A percentile compares a stretch with the other conserved stretches of the same genome.
These are phyloP conservation scores for Ganoderma leucocontextum DNA, from an alignment of 1,284 basidiomycete species.

Conservation along the genomic window DNA sequence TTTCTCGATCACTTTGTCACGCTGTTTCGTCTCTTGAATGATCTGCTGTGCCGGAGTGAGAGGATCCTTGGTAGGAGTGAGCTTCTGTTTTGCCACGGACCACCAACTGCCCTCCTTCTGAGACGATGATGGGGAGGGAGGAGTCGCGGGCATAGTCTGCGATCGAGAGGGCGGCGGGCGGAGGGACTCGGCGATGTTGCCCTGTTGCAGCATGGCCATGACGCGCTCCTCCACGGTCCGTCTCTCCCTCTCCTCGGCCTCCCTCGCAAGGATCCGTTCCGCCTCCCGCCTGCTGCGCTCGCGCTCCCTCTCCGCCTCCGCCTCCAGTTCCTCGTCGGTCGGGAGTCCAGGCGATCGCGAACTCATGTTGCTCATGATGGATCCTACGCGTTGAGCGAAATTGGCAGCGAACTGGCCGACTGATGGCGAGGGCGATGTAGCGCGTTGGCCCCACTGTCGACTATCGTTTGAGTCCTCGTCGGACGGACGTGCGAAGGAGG, in stretches of 20 bases:
- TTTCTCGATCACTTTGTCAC: constrained; percentile 62
- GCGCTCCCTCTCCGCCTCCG: constrained; percentile 77
- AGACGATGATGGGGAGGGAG: constrained; percentile 67
- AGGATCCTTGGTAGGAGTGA: constrained; percentile 80
- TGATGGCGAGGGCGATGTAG: constrained; percentile 69
- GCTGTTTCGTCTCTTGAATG: constrained; percentile 72
- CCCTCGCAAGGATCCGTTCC: constrained; percentile 73
- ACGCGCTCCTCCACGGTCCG: constrained; percentile 71
- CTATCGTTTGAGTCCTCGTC: constrained; percentile 48
- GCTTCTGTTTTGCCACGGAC: constrained; percentile 69
- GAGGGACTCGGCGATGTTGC: constrained; percentile 44
- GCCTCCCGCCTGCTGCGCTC: constrained; percentile 78
- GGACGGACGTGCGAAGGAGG: constrained; percentile 55
- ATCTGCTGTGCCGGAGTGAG: constrained; percentile 84
- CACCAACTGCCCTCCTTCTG: constrained; percentile 75
- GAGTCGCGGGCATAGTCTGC: constrained; percentile 55
- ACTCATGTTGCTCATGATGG: constrained; percentile 60
- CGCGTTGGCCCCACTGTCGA: constrained; percentile 54
- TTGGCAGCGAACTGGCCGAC: constrained; percentile 75
- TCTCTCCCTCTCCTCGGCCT: constrained; percentile 68
- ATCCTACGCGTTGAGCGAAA: constrained; percentile 74
- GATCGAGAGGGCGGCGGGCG: constrained; percentile 64
- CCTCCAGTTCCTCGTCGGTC: constrained; percentile 80
- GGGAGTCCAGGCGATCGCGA: constrained; percentile 59
- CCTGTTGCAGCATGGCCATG: constrained; percentile 65